Evolutionary conservation across 228 moss, liverwort and hornwort genomes (phyloP).

Genomic region (Sphagnum magellanicum): DNA sequence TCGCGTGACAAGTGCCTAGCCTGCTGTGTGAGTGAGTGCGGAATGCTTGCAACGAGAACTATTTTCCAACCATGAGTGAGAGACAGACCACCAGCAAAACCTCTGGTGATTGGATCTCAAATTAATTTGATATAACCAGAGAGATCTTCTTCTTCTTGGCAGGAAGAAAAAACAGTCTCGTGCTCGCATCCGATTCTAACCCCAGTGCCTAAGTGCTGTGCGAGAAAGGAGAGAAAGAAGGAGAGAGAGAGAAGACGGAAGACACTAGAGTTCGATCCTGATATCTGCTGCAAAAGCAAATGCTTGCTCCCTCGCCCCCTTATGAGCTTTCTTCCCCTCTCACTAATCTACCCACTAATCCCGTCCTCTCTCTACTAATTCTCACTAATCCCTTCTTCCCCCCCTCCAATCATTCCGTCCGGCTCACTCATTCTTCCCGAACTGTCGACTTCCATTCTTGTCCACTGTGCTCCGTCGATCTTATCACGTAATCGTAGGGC

Average conservation of each 20-base stretch:
- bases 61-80: neutral
- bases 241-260: neutral
- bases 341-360: neutral
- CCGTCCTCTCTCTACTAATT: no score
- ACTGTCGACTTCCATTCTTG: no score
- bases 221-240: neutral
- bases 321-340: neutral
- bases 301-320: neutral
- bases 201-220: conserved; percentile 1
- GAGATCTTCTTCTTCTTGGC: no score
- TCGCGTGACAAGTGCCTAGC: neutral
- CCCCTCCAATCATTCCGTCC: neutral
- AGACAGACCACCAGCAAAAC: no score
- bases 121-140: no score
- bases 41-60: neutral
- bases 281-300: neutral
- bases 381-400: neutral
- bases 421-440: no score
- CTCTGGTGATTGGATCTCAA: no score
- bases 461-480: no score
- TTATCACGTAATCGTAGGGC: no score
- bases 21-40: neutral
- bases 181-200: neutral
- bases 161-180: neutral
- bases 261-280: neutral